Evolutionary conservation across 2,329 filamentous ascomycete genomes (phyloP).

Genomic region (Penicillium sp.): DNA sequence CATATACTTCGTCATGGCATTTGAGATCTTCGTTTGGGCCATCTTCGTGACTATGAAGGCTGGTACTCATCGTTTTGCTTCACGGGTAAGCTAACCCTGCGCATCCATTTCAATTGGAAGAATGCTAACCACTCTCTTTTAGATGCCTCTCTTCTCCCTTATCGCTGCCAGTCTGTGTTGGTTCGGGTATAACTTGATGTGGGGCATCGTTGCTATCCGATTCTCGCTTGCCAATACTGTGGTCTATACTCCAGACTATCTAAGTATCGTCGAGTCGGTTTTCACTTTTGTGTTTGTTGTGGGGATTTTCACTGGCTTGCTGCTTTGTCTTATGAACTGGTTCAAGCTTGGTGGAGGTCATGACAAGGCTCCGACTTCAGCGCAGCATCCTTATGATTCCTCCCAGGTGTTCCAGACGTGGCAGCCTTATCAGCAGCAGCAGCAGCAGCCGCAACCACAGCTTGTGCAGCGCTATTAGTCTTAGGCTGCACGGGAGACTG

Average conservation of each 20-base stretch:
- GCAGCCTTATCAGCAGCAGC: neutral
- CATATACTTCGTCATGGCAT: constrained; percentile 18
- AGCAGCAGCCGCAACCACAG: neutral
- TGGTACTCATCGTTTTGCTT: constrained; percentile 10
- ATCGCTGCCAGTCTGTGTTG: constrained; percentile 16
- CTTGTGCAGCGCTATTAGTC: neutral
- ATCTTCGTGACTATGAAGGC: constrained; percentile 19
- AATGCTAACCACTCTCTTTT: neutral
- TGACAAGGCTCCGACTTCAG: neutral
- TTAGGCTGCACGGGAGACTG: neutral
- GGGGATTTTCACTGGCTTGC: constrained; percentile 21
- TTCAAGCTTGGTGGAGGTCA: constrained; percentile 3
- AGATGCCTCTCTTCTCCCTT: constrained; percentile 17
- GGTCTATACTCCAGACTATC: constrained; percentile 9
- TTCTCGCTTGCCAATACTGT: constrained; percentile 2
- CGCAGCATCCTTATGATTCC: neutral
- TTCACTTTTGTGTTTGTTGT: constrained; percentile 20
- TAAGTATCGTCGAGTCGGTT: constrained; percentile 3
- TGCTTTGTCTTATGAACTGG: constrained; percentile 22
- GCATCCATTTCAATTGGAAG: neutral
- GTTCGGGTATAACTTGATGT: constrained; percentile 16
- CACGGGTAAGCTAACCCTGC: constrained; percentile 12
- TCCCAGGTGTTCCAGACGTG: neutral
- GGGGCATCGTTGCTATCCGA: constrained; percentile 13
- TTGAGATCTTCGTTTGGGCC: constrained; percentile 24